Evolutionary conservation across 306 rosid species (phyloP).

Genomic region (Elaeagnus macrophylla): DNA sequence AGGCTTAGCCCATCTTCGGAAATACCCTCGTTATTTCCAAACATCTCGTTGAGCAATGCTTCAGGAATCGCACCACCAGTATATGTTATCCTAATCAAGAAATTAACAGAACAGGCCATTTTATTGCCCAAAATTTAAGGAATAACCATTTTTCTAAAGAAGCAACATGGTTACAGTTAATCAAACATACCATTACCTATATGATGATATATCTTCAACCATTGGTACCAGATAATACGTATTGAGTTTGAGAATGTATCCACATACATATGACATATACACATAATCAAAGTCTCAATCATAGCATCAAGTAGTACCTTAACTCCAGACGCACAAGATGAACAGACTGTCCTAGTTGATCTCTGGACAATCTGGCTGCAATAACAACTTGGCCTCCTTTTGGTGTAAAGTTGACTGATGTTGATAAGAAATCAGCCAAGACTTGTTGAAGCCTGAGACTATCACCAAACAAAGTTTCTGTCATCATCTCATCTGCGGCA

Average conservation of each 20-base stretch:
- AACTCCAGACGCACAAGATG: conserved; percentile 70
- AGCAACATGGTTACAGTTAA: no score
- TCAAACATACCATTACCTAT: no score
- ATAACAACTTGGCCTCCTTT: conserved; percentile 57
- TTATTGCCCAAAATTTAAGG: not conserved
- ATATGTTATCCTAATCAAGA: conserved; percentile 52
- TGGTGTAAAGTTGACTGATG: conserved; percentile 52
- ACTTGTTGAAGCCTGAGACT: conserved; percentile 82
- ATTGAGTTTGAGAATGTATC: not conserved
- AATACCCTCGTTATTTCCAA: conserved; percentile 44
- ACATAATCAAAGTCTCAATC: not conserved
- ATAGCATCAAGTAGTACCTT: conserved; percentile 35
- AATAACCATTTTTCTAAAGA: no score
- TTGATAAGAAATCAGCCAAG: conserved; percentile 60
- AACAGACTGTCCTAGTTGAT: conserved; percentile 68
- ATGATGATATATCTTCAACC: no score
- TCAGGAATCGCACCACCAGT: conserved; percentile 71
- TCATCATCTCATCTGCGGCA: conserved; percentile 38
- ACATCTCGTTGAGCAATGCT: conserved; percentile 69
- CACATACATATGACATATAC: not conserved
- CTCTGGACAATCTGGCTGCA: conserved; percentile 53
- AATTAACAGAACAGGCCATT: not conserved
- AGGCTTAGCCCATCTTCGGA: conserved; percentile 77
- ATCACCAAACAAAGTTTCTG: conserved; percentile 67
- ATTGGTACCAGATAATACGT: no score